Base-by-base conservation (phyloP, 2,329 filamentous ascomycete genomes). In the Ascochyta fabae region DNA sequence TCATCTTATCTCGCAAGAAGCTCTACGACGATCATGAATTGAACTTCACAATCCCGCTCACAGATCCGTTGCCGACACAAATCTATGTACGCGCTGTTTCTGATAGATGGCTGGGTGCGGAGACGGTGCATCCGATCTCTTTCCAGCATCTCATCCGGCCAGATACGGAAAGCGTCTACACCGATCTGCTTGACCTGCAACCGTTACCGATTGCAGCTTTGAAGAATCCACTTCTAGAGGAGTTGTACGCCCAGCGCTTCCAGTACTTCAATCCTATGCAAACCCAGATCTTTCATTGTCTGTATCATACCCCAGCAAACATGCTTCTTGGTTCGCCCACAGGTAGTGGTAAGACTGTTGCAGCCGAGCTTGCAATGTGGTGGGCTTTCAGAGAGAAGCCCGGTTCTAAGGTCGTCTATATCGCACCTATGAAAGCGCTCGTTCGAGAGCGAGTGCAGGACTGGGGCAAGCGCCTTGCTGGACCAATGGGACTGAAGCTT, bases 201-300 rank as follows among this genome's bases (percentile, higher is more conserved):
- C 95, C 95, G 2, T 80, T 99, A 3, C 90, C 94, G 0, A 87
- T 99, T 57, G 85, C 87, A 19, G 94, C 94, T 0, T 80, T 99
- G 38, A 92, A 96, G 71, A 96, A 98, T 60, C 87, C 91, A 0
- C 81, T 87, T 0, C 77, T 99, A 0, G 94, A 99, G 73, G 91
- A 95, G 58, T 84, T 99, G 1, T 99, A 99, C 69, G 87, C 84
- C 0, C 82, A 94, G 72, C 86, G 92, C 29, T 99, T 99, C 75
- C 89, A 95, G 62, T 99, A 89, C 77, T 99, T 99, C 83, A 99
- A 99, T 71, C 95, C 95, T 0, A 98, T 99, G 96, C 95, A 99
- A 76, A 98, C 95, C 0, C 95, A 99, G 70, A 92, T 99, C 47
- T 99, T 99, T 77, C 95, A 99, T 70, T 94, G 92, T 13, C 84